Percentiles rank a stretch among this genome's conserved stretches.
phyloP scores from a whole-genome alignment of 805 yeast species.

The Nakazawaea pomicola region DNA sequence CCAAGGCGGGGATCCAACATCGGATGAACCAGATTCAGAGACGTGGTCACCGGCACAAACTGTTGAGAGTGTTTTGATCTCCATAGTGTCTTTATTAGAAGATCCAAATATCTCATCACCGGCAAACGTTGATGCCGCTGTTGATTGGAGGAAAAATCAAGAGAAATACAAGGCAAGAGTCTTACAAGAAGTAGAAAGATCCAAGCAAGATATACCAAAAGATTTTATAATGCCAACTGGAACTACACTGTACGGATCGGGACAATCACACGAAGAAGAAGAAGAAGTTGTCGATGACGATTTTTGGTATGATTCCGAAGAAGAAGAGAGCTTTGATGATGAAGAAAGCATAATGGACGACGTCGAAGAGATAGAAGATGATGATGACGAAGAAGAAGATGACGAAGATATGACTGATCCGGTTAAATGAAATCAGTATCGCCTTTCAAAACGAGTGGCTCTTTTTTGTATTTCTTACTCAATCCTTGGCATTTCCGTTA shows the following conservation, averaged over 20 bases:
- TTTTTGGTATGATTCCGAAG: conserved; percentile 28
- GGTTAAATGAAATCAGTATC: background rate
- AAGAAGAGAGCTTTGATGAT: conserved; percentile 18
- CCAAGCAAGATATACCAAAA: conserved; percentile 80
- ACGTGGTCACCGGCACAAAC: conserved; percentile 94
- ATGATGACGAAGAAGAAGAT: conserved; percentile 21
- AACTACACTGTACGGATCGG: conserved; percentile 49
- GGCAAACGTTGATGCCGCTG: conserved; percentile 95
- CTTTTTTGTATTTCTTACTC: background rate
- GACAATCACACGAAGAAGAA: conserved; percentile 13
- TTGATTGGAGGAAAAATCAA: conserved; percentile 78
- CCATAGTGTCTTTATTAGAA: conserved; percentile 84
- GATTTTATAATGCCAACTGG: conserved; percentile 80
- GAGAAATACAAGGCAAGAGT: conserved; percentile 74
- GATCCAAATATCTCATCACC: conserved; percentile 94
- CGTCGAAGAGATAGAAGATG: conserved; percentile 23
- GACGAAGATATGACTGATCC: conserved; percentile 13
- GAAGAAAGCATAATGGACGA: conserved; percentile 19
- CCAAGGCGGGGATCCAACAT: conserved; percentile 83
- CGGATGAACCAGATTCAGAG: conserved; percentile 89
- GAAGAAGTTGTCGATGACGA: conserved; percentile 25
- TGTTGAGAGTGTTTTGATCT: conserved; percentile 84
- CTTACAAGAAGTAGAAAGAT: conserved; percentile 73
- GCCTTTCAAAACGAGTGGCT: too few species aligned
- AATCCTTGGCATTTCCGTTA: background rate